Evolutionary conservation across 129 eudicot genomes (phyloP).

Genomic region (Artemisia annua): DNA sequence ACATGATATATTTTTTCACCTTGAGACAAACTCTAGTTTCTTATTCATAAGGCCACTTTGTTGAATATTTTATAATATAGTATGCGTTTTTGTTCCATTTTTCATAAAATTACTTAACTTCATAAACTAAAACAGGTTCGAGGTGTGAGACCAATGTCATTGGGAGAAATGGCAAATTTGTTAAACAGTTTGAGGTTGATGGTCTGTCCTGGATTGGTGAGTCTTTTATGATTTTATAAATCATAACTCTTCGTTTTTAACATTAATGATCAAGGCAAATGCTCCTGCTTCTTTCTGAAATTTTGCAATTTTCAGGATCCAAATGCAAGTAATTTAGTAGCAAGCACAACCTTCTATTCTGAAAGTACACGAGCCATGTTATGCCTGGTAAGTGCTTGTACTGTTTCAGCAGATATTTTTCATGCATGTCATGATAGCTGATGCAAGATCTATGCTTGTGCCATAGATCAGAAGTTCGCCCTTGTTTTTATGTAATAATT

Average conservation of each 20-base stretch:
- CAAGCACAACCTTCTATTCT: slow-evolving; percentile 89
- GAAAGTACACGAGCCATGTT: slow-evolving; percentile 93
- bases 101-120: slow-evolving; percentile 5
- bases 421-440: no score
- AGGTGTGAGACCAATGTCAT: slow-evolving; percentile 92
- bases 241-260: neutral
- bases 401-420: neutral
- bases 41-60: no score
- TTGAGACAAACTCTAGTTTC: no score
- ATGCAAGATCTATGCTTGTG: no score
- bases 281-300: neutral
- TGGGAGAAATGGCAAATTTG: slow-evolving; percentile 85
- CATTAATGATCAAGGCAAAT: neutral
- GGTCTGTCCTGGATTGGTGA: slow-evolving; percentile 91
- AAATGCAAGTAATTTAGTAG: slow-evolving; percentile 84
- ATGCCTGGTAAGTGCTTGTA: slow-evolving; percentile 65
- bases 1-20: neutral
- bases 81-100: neutral
- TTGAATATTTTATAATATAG: neutral
- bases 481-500: neutral
- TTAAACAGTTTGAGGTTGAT: slow-evolving; percentile 63
- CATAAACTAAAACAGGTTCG: slow-evolving; percentile 66
- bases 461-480: no score
- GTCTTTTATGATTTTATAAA: slow-evolving; percentile 26
- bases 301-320: slow-evolving; percentile 70